Evolutionary conservation across 805 yeast species (phyloP).

Genomic region (Nakazawaea sp.): DNA sequence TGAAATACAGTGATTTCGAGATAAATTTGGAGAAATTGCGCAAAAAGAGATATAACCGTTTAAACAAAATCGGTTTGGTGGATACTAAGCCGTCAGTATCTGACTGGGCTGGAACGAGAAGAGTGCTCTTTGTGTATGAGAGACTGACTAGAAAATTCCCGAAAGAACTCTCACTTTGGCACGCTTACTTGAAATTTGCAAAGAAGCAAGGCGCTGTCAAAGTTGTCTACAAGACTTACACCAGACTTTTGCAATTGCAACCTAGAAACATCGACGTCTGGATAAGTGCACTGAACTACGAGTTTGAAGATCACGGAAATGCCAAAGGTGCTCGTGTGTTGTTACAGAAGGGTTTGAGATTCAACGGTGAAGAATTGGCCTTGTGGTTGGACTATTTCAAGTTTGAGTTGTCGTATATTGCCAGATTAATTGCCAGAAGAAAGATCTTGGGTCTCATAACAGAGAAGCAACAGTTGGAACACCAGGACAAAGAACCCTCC

Average conservation of each 20-base stretch:
- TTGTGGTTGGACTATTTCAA: slow-evolving; percentile 86
- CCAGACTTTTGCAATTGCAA: slow-evolving; percentile 73
- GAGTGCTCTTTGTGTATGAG: slow-evolving; percentile 77
- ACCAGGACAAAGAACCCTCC: slow-evolving; percentile 31
- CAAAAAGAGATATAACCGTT: slow-evolving; percentile 58
- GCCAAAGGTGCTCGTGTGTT: slow-evolving; percentile 84
- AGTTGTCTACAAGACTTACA: slow-evolving; percentile 68
- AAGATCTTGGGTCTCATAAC: slow-evolving; percentile 72
- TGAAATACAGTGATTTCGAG: slow-evolving; percentile 78
- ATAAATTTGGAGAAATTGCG: slow-evolving; percentile 72
- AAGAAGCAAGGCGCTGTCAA: slow-evolving; percentile 63
- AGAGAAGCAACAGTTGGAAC: slow-evolving; percentile 57
- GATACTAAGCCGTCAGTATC: slow-evolving; percentile 62
- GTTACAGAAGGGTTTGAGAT: slow-evolving; percentile 77
- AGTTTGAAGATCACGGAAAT: slow-evolving; percentile 81
- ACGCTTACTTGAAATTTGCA: slow-evolving; percentile 61
- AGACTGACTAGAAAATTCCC: slow-evolving; percentile 80
- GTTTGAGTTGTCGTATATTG: slow-evolving; percentile 80
- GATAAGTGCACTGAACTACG: slow-evolving; percentile 93
- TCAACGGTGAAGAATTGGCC: slow-evolving; percentile 64
- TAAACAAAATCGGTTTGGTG: slow-evolving; percentile 46
- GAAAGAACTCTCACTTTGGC: slow-evolving; percentile 72
- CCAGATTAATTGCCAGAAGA: slow-evolving; percentile 79
- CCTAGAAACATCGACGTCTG: slow-evolving; percentile 89
- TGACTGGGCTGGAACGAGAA: slow-evolving; percentile 81